phyloP scores from a whole-genome alignment of 495 filamentous ascomycete species.

The Tetracladium marchalianum region DNA sequence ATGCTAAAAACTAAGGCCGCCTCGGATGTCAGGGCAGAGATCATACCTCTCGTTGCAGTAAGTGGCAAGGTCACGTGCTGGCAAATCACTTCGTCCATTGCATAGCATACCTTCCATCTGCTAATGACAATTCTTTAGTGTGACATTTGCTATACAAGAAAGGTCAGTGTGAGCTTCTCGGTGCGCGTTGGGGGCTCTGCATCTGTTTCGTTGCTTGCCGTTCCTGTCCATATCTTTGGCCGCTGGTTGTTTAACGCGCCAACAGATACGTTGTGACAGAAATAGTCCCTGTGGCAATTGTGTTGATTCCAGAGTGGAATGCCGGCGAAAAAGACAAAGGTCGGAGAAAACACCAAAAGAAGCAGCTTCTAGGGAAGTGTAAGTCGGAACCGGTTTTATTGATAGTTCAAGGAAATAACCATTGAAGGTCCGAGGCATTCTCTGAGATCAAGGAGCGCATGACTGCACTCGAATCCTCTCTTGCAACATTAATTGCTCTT shows the following conservation, averaged over 20 bases:
- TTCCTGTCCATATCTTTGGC: not conserved
- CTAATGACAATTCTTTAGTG: not conserved
- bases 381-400: not conserved
- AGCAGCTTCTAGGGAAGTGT: not conserved
- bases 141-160: not conserved
- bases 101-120: too few species aligned
- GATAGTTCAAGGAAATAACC: not conserved
- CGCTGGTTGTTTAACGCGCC: not conserved
- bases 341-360: not conserved
- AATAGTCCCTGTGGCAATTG: constrained; percentile 4
- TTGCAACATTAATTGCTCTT: not conserved
- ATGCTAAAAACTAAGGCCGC: too few species aligned
- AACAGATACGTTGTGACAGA: constrained; percentile 5
- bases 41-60: too few species aligned
- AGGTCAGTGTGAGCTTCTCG: not conserved
- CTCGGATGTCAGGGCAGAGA: too few species aligned
- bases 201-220: not conserved
- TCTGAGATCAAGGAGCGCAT: constrained; percentile 2
- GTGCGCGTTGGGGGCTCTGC: not conserved
- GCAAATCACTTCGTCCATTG: too few species aligned
- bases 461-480: not conserved
- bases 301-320: not conserved
- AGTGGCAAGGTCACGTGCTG: too few species aligned
- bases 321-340: constrained; percentile 1
- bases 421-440: not conserved